These are phyloP conservation scores for Gentiana dahurica DNA, from an alignment of 257 asterid genomes.

Conservation along the genomic window DNA sequence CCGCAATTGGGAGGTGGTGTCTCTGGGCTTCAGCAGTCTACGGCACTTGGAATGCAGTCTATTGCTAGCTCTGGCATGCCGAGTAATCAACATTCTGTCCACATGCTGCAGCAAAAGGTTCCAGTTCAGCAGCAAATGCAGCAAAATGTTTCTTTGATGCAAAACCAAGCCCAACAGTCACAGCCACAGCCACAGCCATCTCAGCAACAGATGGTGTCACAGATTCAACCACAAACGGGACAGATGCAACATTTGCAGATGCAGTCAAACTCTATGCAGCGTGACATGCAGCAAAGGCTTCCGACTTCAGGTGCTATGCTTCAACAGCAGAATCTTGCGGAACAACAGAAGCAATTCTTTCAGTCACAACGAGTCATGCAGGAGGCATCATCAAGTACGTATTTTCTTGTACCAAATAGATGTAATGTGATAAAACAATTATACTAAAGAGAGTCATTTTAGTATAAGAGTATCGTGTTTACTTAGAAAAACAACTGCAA, in stretches of 20 bases:
- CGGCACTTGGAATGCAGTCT: conserved; percentile 69
- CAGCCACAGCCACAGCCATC: conserved; percentile 64
- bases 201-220: conserved; percentile 83
- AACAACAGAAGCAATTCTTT: conserved; percentile 71
- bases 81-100: conserved; percentile 56
- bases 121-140: conserved; percentile 75
- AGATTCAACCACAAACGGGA: conserved; percentile 77
- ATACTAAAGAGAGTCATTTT: no score
- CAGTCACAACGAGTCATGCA: conserved; percentile 66
- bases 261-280: conserved; percentile 45
- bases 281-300: conserved; percentile 81
- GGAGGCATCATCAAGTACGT: conserved; percentile 73
- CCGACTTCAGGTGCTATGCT: conserved; percentile 65
- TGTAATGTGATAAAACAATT: no score
- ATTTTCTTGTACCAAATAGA: neutral
- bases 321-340: conserved; percentile 62
- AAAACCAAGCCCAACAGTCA: conserved; percentile 63
- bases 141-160: conserved; percentile 48
- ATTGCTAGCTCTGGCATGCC: conserved; percentile 46
- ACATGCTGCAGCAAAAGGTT: conserved; percentile 69
- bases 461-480: no score
- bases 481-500: no score
- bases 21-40: conserved; percentile 78
- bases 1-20: conserved; percentile 57
- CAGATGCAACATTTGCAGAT: conserved; percentile 83